Evolutionary conservation across 176 grass and related monocot species (phyloP), one percentile per base, ranked within the genome.

Genomic region (Chloris gayana): DNA sequence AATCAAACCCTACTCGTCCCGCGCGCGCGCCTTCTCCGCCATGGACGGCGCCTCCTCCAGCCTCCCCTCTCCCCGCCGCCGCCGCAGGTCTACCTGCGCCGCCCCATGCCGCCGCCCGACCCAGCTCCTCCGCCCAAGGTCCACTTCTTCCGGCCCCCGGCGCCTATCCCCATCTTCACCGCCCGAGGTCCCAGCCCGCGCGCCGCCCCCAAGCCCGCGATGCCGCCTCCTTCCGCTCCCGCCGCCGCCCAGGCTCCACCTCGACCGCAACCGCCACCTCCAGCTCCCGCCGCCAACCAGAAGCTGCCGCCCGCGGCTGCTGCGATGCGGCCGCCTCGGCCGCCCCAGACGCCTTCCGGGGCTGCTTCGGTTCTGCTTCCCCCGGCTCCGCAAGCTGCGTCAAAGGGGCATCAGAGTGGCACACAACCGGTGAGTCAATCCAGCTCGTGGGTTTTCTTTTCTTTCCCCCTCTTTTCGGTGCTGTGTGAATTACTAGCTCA

Each of bases 41-140:
- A 89, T 89, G 87, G 87, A 89, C 77, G 77, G 82, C 46, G 71
- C 71, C 46, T 89, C 87, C 11, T 56, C 87, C 8, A 81, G 72
- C 87, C 46, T 81, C 17, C 82, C 87, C 0, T 56, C 71, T 5
- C 63, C 59, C 35, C 35, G 35, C 35, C 35, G 35, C 35, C 82
- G 67, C 59, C 57, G 65, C 82, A 81, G 72, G 87, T 72, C 58
- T 85, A 84, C 91, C 75, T 82, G 14, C 85, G 69, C 66, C 70
- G 79, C 75, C 25, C 84, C 85, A 53, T 56, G 42, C 91, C 88
- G 31, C 73, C 73, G 59, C 79, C 77, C 50, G 45, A 14, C 10
- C 32, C 85, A 1, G 57, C 80, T 50, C 31, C 69, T 7, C 66
- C 88, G 19, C 66, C 82, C 4, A 61, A 64, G 63, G 82, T 85